Evolutionary conservation across 2,329 filamentous ascomycete species (phyloP).

Genomic region (Pseudogymnoascus verrucosus): DNA sequence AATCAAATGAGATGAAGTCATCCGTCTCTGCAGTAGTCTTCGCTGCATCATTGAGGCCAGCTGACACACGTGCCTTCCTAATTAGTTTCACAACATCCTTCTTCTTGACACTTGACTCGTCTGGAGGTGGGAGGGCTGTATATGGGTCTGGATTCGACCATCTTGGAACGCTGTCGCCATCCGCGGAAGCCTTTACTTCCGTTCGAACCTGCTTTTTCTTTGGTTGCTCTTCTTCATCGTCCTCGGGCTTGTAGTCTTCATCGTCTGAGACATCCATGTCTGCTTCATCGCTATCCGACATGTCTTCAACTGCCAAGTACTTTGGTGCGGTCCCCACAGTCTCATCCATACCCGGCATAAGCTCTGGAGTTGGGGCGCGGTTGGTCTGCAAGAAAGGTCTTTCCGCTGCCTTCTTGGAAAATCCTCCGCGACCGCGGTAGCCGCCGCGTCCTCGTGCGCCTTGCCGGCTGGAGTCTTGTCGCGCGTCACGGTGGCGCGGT

Average conservation of each 20-base stretch:
- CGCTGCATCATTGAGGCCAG: conserved; percentile 36
- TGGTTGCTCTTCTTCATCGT: conserved; percentile 30
- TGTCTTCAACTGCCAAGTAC: conserved; percentile 47
- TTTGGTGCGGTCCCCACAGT: conserved; percentile 32
- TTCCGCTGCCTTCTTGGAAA: conserved; percentile 24
- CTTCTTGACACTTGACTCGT: conserved; percentile 65
- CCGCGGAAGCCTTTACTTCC: conserved; percentile 29
- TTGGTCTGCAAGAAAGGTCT: conserved; percentile 28
- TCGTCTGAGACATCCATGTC: conserved; percentile 54
- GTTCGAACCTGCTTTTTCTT: conserved; percentile 37
- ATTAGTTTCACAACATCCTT: conserved; percentile 86
- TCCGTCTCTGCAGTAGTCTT: conserved; percentile 51
- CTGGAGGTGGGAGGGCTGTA: conserved; percentile 72
- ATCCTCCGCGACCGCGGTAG: conserved; percentile 21
- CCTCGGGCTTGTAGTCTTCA: conserved; percentile 29
- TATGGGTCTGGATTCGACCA: conserved; percentile 98
- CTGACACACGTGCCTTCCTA: conserved; percentile 71
- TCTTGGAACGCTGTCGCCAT: conserved; percentile 49
- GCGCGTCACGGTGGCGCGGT: not conserved
- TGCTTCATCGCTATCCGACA: conserved; percentile 53
- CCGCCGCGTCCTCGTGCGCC: conserved; percentile 17
- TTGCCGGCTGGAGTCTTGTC: not conserved
- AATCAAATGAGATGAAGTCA: conserved; percentile 85
- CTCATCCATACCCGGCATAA: conserved; percentile 29
- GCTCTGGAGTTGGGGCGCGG: conserved; percentile 28